Percentiles rank a stretch among this genome's conserved stretches.
Evolutionary conservation across 2,329 filamentous ascomycete species (phyloP).

Genomic region (Emergomyces orientalis): DNA sequence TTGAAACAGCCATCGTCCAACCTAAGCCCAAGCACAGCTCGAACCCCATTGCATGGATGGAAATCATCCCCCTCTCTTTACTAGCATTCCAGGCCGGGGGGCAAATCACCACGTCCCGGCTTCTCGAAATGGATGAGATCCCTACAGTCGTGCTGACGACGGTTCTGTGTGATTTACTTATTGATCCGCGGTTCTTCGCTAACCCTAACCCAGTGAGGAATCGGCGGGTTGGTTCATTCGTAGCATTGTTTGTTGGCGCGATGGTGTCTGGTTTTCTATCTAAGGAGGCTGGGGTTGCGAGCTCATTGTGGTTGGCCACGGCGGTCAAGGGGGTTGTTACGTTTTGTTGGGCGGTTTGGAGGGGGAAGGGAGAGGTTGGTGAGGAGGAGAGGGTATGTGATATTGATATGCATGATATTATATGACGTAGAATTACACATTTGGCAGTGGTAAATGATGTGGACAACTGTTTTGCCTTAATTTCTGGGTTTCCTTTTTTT

Average conservation of each 20-base stretch:
- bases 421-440: background rate
- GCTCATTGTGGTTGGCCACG: slow-evolving; percentile 34
- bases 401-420: background rate
- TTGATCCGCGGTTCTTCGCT: slow-evolving; percentile 25
- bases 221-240: slow-evolving; percentile 28
- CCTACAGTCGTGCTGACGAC: slow-evolving; percentile 37
- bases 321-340: slow-evolving; percentile 29
- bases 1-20: slow-evolving; percentile 27
- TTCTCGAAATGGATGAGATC: slow-evolving; percentile 32
- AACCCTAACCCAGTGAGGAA: slow-evolving; percentile 26
- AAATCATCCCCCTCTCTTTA: slow-evolving; percentile 31
- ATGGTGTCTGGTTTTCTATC: slow-evolving; percentile 35
- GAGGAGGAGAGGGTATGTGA: background rate
- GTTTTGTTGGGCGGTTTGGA: slow-evolving; percentile 32
- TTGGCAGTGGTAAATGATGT: background rate
- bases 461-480: background rate
- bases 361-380: slow-evolving; percentile 10
- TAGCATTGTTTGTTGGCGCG: slow-evolving; percentile 33
- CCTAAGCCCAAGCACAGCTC: slow-evolving; percentile 23
- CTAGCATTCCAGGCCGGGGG: slow-evolving; percentile 35
- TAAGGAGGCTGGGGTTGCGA: slow-evolving; percentile 27
- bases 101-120: slow-evolving; percentile 32
- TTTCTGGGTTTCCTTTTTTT: background rate
- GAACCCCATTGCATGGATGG: slow-evolving; percentile 29
- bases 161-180: slow-evolving; percentile 32